Evolutionary conservation across 768 basidiomycete species (phyloP), one percentile per base, ranked within the genome.

Genomic region (Sarcodon aspratus): DNA sequence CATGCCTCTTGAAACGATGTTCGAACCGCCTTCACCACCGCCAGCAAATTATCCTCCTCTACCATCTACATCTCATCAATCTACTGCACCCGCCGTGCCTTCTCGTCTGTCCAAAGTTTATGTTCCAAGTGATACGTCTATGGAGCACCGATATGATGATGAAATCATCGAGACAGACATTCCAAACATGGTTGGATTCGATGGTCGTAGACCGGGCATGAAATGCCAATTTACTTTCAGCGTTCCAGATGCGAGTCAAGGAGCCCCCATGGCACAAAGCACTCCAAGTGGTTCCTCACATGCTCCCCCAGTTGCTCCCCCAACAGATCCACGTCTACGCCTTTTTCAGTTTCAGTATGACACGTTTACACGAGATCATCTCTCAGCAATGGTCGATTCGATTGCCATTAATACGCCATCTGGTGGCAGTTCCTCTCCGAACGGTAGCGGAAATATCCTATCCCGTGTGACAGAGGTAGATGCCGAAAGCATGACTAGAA

Each of bases 291-390:
- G 21, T 66, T 66, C 51, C 66, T 67, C 15, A 61, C 66, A 21
- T 51, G 60, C 45, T 55, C 55, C 42, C 50, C 64, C 36, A 35
- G 54, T 50, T 32, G 65, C 59, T 46, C 57, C 59, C 27, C 71
- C 73, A 17, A 84, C 81, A 27, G 87, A 90, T 59, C 80, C 87
- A 2, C 80, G 82, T 31, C 75, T 92, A 9, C 81, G 84, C 10
- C 73, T 97, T 35, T 97, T 98, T 66, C 86, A 92, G 59, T 87
- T 93, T 46, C 82, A 91, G 54, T 98, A 97, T 59, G 95, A 99
- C 63, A 97, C 95, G 0, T 94, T 88, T 60, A 99, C 95, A 1
- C 79, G 92, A 40, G 88, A 95, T 17, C 91, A 96, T 60, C 78
- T 98, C 38, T 91, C 90, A 2, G 91, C 88, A 0, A 78, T 98